Base-by-base conservation (phyloP, 371 early-diverging fungal genomes). In the Synchytrium microbalum region DNA sequence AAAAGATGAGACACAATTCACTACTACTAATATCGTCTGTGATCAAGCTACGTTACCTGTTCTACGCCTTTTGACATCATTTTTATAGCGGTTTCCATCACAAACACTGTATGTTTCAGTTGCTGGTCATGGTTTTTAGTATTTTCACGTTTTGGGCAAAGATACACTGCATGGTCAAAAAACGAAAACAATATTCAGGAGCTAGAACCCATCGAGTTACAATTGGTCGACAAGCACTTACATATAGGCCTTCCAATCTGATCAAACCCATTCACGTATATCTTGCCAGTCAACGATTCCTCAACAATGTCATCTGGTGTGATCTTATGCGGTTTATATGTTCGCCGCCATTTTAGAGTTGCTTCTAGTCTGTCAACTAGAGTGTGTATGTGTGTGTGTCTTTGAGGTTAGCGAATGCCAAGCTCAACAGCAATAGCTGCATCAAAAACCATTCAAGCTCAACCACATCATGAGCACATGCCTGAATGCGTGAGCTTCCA, bases 201-300 rank as follows among this genome's bases (percentile, higher is more conserved):
- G 16, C 8, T 27, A 27, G 58, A 10, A 63, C 0, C 30, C 58
- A 8, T 63, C 25, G n/a, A 1, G 19, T 24, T n/a, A 13, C 13
- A 14, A 32, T 2, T 13, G 26, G 58, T 33, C 23, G 16, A 69
- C 26, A 3, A 16, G 19, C 3, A 29, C 14, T 31, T 31, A 38
- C 38, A 23, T 53, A 52, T 25, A 16, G 23, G 27, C 32, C 28
- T 28, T 27, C 19, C 31, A 10, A 29, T 25, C 8, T 23, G 24
- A 26, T 33, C 3, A 3, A 19, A 32, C 63, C 93, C 93, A 67
- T 86, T 84, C 51, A 86, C 74, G 63, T 86, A 85, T 74, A 86
- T 78, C 75, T 95, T 95, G 32, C 94, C 96, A 0, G 88, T 84
- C 16, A 79, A 73, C n/a, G 86, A 80, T 81, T 95, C 95, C 26